Evolutionary conservation across 257 asterid genomes (phyloP).

Genomic region (Forsythia viridissima): DNA sequence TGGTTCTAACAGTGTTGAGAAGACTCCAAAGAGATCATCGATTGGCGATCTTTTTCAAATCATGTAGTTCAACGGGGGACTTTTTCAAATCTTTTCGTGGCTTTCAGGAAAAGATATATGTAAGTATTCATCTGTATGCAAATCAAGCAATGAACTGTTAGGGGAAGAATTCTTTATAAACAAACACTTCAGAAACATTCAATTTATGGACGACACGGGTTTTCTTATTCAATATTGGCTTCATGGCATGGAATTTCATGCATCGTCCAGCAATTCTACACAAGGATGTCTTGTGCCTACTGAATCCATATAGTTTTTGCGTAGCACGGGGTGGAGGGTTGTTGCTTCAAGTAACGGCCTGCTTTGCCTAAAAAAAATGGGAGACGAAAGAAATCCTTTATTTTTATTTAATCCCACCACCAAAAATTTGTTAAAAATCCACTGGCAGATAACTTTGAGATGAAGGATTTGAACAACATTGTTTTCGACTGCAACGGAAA

Average conservation of each 20-base stretch:
- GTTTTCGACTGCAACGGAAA: not conserved
- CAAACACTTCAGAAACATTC: constrained; percentile 4
- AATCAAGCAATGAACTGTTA: not conserved
- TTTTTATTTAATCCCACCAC: constrained; percentile 15
- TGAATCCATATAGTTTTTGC: not conserved
- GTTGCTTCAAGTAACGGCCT: constrained; percentile 17
- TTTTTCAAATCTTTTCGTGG: constrained; percentile 17
- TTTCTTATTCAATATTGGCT: not conserved
- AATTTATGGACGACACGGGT: not conserved
- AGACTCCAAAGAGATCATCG: too few relatives aligned
- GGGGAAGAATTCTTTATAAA: not conserved
- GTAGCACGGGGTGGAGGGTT: not conserved
- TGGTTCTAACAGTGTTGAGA: too few relatives aligned
- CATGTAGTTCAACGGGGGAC: not conserved
- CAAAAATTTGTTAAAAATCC: not conserved
- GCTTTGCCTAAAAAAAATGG: not conserved
- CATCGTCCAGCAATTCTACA: not conserved
- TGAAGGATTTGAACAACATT: not conserved
- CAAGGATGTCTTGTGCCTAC: not conserved
- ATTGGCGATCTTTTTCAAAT: not conserved
- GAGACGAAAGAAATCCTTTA: not conserved
- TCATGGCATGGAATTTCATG: not conserved
- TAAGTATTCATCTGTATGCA: not conserved
- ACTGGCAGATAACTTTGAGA: not conserved
- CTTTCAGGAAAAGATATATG: not conserved